A percentile compares a stretch with the other conserved stretches of the same genome.
Evolutionary conservation across 2,329 filamentous ascomycete genomes (phyloP).

Genomic region (Ramularia endophylla): DNA sequence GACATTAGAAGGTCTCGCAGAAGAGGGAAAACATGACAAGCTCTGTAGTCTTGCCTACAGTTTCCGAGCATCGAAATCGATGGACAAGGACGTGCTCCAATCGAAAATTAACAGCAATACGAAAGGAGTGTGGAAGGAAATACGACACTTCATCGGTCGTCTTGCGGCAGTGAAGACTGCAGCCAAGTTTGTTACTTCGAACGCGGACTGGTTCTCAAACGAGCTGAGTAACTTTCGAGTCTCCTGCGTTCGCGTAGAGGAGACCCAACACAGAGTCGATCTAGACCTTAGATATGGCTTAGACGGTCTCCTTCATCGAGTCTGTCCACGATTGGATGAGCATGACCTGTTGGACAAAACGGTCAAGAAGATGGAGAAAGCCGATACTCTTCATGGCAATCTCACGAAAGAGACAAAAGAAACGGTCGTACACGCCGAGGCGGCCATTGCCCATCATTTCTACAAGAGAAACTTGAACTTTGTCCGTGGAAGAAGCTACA

Average conservation of each 20-base stretch:
- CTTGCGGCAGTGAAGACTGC: constrained; percentile 1
- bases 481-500: constrained; percentile 2
- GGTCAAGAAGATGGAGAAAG: too few species aligned
- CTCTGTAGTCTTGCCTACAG: too few species aligned
- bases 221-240: background rate
- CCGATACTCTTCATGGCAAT: background rate
- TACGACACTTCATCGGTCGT: constrained; percentile 1
- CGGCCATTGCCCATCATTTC: constrained; percentile 5
- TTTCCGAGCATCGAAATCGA: too few species aligned
- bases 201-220: too few species aligned
- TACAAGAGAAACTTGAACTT: constrained; percentile 1
- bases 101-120: background rate
- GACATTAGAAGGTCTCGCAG: too few species aligned
- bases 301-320: background rate
- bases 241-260: background rate
- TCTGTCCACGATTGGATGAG: background rate
- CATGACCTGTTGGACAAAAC: too few species aligned
- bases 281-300: too few species aligned
- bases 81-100: too few species aligned
- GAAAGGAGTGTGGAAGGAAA: background rate
- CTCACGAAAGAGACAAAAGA: background rate
- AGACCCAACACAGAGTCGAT: background rate
- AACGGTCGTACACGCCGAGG: constrained; percentile 5
- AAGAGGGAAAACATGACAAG: too few species aligned
- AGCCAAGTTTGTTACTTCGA: too few species aligned